These are phyloP conservation scores for Paraleonurus japonicus DNA, from an alignment of 257 asterid genomes.

Conservation along the genomic window DNA sequence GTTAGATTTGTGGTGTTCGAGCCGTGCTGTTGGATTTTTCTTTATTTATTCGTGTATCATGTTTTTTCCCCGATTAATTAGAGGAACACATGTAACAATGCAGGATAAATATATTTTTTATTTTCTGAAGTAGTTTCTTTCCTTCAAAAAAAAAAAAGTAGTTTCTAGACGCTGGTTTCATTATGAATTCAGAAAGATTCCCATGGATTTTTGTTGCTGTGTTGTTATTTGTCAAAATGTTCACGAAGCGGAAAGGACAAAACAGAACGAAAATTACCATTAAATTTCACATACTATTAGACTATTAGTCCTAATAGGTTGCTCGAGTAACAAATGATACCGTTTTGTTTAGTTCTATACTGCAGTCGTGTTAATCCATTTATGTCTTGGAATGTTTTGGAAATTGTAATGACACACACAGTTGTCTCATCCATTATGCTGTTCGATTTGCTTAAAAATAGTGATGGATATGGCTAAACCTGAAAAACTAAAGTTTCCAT, in stretches of 20 bases:
- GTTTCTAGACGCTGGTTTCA: background rate
- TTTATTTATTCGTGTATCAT: background rate
- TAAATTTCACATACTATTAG: background rate
- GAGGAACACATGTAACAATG: background rate
- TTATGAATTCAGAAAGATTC: background rate
- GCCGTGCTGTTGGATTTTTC: background rate
- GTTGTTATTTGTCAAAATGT: background rate
- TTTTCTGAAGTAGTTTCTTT: background rate
- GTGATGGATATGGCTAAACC: background rate
- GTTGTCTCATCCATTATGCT: background rate
- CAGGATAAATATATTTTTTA: background rate
- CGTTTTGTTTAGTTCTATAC: background rate
- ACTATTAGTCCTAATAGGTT: background rate
- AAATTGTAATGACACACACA: background rate
- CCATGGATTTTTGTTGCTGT: background rate
- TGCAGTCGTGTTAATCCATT: background rate
- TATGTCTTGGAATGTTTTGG: background rate
- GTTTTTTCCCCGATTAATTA: background rate
- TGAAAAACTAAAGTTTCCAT: background rate
- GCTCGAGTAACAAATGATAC: background rate
- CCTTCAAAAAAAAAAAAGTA: too few species aligned
- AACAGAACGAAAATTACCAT: background rate
- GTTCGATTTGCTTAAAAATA: constrained; percentile 1
- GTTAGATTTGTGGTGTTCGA: constrained; percentile 11
- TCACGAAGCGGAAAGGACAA: background rate